Evolutionary conservation across 768 basidiomycete species (phyloP).

Genomic region (Cystofilobasidium bisporidii): DNA sequence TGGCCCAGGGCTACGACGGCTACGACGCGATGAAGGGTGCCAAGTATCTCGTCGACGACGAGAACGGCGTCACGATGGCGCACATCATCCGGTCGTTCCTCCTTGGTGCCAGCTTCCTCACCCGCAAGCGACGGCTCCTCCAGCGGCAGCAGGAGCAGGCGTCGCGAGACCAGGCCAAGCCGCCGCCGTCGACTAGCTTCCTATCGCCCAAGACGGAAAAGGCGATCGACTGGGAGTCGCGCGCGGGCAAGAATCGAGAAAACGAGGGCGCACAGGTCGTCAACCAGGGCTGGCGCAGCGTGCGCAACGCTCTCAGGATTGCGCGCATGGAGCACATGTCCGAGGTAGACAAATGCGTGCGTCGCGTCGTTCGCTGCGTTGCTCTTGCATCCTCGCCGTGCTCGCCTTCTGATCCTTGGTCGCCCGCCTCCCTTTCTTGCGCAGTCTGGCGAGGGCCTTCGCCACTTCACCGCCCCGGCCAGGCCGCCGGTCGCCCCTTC

Average conservation of each 20-base stretch:
- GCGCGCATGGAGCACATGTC: constrained; percentile 66
- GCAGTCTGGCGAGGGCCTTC: neutral
- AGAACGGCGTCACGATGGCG: constrained; percentile 69
- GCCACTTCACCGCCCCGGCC: neutral
- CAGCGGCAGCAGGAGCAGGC: neutral
- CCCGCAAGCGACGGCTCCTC: constrained; percentile 1
- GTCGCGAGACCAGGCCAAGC: constrained; percentile 64
- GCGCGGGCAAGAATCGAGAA: constrained; percentile 1
- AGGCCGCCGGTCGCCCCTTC: neutral
- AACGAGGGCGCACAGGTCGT: constrained; percentile 41
- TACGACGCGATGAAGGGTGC: constrained; percentile 58
- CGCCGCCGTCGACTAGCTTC: constrained; percentile 41
- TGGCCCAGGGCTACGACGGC: constrained; percentile 72
- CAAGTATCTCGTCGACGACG: constrained; percentile 67
- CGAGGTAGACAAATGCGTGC: constrained; percentile 57
- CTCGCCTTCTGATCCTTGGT: neutral
- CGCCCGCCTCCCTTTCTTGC: too few relatives aligned
- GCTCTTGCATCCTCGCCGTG: neutral
- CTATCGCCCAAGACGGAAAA: constrained; percentile 22
- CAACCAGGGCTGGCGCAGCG: constrained; percentile 38
- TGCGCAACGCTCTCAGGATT: constrained; percentile 49
- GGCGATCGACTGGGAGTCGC: neutral
- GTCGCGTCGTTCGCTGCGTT: constrained; percentile 16
- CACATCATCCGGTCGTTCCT: constrained; percentile 72
- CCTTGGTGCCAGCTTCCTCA: constrained; percentile 49